Evolutionary conservation across 1,139 yeast genomes (phyloP), one percentile per base, ranked within the genome.

Genomic region (Wickerhamomyces sp.): DNA sequence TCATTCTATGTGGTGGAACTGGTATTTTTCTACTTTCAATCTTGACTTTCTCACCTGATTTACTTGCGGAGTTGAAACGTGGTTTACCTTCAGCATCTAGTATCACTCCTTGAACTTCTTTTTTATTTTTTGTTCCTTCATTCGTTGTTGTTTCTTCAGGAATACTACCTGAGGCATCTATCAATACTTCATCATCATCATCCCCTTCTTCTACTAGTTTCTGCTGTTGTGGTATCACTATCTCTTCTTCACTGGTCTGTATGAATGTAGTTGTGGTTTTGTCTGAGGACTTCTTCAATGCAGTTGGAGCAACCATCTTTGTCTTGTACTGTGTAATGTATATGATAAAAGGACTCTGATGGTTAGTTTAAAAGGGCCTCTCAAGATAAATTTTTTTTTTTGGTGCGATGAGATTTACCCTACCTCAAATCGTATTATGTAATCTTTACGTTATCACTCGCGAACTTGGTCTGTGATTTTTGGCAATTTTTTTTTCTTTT

Each of bases 1-100:
- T 78, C 89, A 93, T 84, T 73, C 99, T 78, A 65, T 93, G 98
- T 32, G 97, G 98, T 35, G 99, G 99, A 34, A 93, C 94, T 9
- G 95, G 79, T 13, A 94, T 87, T 62, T 90, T 90, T 69, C 98
- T 78, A 48, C 84, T 76, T 65, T 90, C 97, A 49, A 83, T 72
- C 66, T 88, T 88, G 34, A 89, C 94, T 53, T 77, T 79, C 69
- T 73, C 76, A n/a, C 79, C 79, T 4, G 83, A 63, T 48, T 76
- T 74, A 14, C 83, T 73, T 30, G 91, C 94, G 7, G 94, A 80
- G 32, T 84, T 75, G 62, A 93, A 93, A 59, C 84, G 81, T 41
- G 98, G 98, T 59, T 88, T 86, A 39, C 98, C 99, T 50, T 81
- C 79, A 53, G 86, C 91, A 67, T 91, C 98, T 38, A 93, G 67